Evolutionary conservation across 176 grass and related monocot species (phyloP).

Genomic region (Aegilops longissima): DNA sequence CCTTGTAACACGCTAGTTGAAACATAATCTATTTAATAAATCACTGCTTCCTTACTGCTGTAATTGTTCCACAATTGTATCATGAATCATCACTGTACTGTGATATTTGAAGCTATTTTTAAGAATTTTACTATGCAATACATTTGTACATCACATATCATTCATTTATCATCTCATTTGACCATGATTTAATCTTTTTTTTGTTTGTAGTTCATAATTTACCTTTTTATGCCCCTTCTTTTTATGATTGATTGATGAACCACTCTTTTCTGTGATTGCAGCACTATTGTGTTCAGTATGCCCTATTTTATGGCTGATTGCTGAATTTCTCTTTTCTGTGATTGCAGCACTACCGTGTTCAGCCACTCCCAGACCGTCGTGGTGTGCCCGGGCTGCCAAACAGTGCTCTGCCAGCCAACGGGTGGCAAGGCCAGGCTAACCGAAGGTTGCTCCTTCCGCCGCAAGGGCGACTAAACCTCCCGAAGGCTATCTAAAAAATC

Average conservation of each 20-base stretch:
- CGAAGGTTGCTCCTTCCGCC: conserved; percentile 80
- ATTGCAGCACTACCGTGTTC: conserved; percentile 74
- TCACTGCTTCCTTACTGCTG: not conserved
- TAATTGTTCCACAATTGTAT: not conserved
- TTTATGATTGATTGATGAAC: not conserved
- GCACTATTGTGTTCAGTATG: conserved; percentile 72
- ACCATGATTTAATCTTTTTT: not conserved
- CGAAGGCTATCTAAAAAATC: not conserved
- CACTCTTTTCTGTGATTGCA: not conserved
- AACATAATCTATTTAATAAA: not conserved
- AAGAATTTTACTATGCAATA: not conserved
- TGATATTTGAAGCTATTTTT: not conserved
- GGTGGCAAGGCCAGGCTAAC: conserved; percentile 76
- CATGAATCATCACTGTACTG: not conserved
- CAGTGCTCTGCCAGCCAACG: conserved; percentile 75
- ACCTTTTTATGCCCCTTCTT: too few relatives aligned
- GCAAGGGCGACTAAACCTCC: conserved; percentile 54
- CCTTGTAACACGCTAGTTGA: not conserved
- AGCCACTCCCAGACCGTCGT: conserved; percentile 84
- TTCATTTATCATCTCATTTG: not conserved
- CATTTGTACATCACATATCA: not conserved
- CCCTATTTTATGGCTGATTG: not conserved
- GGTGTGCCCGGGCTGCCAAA: conserved; percentile 64
- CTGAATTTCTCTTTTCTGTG: not conserved
- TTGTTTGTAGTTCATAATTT: not conserved